Base-by-base conservation (phyloP, 495 filamentous ascomycete genomes). In the Amphirosellinia nigrospora region DNA sequence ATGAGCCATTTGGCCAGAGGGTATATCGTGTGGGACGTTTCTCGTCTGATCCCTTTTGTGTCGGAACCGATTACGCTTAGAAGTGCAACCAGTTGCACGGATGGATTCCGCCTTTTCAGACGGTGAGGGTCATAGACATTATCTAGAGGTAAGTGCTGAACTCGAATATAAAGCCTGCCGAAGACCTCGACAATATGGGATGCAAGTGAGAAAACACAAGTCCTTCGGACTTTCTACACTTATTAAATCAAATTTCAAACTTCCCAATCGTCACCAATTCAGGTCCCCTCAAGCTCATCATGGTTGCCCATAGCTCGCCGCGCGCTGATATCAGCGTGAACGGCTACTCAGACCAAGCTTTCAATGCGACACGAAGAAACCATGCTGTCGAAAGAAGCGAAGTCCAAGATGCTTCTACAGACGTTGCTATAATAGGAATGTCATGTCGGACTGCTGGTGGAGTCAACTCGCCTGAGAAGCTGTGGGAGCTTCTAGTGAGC, bases 361-460 rank as follows among this genome's bases (percentile, higher is more conserved):
- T 39, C 3, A 59, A 59, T 23, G 26, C 56, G 7, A 59, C 11
- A 0, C 56, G 56, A 23, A 23, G 56, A 23, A 38, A 21, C 23
- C 16, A 38, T 38, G 55, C 9, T 11, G 10, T 15, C 2, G 56
- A 36, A 7, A 59, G 26, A 13, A 1, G 13, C 16, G 56, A 38
- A 32, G 30, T n/a, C 5, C 34, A 36, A 38, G n/a, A 23, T 26
- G n/a, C 34, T 13, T 38, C 56, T 11, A 59, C 34, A 1, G 56
- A 59, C 16, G 56, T 59, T 59, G 77, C 77, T 26, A 68, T 79
- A 45, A 65, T 80, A 21, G 79, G 78, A 16, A 79, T 80, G 73
- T 75, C 75, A 10, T 80, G 79, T 66, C 78, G 79, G 21, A 60
- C 72, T 6, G 67, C 79, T 21, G 79, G 79, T 9, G 73, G 71